These are phyloP conservation scores for Triticum urartu DNA, from an alignment of 176 grass and related monocot species.

Conservation along the genomic window DNA sequence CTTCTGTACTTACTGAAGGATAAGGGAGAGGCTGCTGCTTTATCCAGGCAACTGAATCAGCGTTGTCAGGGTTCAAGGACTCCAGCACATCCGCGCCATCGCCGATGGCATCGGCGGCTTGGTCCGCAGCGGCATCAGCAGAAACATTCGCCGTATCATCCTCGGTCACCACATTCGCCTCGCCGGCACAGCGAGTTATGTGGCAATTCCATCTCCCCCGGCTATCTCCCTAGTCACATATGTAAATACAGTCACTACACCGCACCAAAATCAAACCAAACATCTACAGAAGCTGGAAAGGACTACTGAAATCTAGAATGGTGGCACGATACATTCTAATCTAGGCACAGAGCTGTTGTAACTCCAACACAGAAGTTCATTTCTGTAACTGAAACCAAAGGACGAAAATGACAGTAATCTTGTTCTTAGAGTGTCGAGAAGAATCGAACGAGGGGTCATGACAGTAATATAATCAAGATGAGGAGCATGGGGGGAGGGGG, in stretches of 20 bases:
- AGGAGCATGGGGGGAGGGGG: no score
- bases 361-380: background rate
- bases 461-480: background rate
- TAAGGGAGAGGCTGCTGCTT: slow-evolving; percentile 67
- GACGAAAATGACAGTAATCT: no score
- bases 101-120: background rate
- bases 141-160: background rate
- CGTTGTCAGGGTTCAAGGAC: slow-evolving; percentile 7
- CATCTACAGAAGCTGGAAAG: background rate
- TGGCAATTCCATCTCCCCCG: background rate
- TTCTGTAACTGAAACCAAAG: no score
- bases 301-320: background rate
- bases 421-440: no score
- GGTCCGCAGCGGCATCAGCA: background rate
- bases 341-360: background rate
- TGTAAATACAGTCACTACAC: background rate
- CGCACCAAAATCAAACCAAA: background rate
- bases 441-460: no score
- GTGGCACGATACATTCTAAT: background rate
- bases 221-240: background rate
- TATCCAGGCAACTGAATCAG: slow-evolving; percentile 29
- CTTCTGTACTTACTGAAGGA: slow-evolving; percentile 30
- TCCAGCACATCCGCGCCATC: background rate
- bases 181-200: background rate
- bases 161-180: slow-evolving; percentile 24